Base-by-base conservation (phyloP, 768 basidiomycete genomes). In the Boletus eberwhitei region DNA sequence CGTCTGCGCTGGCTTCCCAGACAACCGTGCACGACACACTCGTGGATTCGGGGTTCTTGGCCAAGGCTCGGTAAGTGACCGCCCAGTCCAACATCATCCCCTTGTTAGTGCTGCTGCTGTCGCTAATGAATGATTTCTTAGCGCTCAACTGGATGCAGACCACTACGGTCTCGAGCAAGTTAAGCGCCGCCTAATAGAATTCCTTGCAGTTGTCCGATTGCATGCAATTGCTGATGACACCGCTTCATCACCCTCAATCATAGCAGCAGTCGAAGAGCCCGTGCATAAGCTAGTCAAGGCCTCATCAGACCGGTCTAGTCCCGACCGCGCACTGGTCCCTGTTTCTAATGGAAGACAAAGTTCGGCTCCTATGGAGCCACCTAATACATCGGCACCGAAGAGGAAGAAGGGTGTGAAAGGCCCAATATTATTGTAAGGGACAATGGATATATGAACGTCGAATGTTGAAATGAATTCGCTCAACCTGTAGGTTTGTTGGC, bases 141-240 rank as follows among this genome's bases (percentile, higher is more conserved):
- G 71, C 22, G 75, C 75, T 21, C 92, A 90, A 65, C 82, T 98
- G 9, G 93, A 98, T 61, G 78, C 84, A 13, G 94, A 96, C 55
- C 94, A 98, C 69, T 96, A 86, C 62, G 95, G 95, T 2, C 76
- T 98, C 17, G 91, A 94, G 54, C 91, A 90, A 68, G 87, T 98
- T 68, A 98, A 97, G 78, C 86, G 90, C 59, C 79, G 94, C 11
- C 71, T 96, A 3, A 88, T 96, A 43, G 95, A 97, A 64, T 97
- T 93, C 68, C 81, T 98, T 38, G 93, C 92, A 0, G 88, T 97
- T 12, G 86, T 95, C 34, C 75, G 91, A 55, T 72, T 85, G 47
- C 75, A 74, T 41, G 72, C 74, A 8, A 57, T 75, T 19, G 55
- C 65, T 1, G 59, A 65, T 44, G 65, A 62, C 32, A 34, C 58